A percentile compares a stretch with the other conserved stretches of the same genome.
These are phyloP conservation scores for Telopea speciosissima DNA, from an alignment of 177 flowering plant genomes.

Conservation along the genomic window DNA sequence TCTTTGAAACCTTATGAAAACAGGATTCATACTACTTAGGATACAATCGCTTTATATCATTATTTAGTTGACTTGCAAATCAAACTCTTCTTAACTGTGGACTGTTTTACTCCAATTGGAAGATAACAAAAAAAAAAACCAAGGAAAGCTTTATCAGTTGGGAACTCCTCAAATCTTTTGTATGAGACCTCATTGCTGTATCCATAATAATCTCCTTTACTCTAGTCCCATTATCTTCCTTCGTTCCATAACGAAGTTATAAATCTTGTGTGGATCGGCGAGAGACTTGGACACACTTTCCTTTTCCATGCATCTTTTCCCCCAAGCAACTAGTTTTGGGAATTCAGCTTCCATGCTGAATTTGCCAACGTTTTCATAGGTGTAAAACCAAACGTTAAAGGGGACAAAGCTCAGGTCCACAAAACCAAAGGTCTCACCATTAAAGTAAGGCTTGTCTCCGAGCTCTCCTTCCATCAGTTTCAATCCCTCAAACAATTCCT, in stretches of 20 bases:
- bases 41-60: too few relatives aligned
- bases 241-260: slow-evolving; percentile 7
- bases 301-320: slow-evolving; percentile 21
- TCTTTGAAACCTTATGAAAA: too few relatives aligned
- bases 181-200: too few relatives aligned
- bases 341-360: slow-evolving; percentile 18
- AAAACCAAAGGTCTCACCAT: slow-evolving; percentile 20
- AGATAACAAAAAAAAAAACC: too few relatives aligned
- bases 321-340: slow-evolving; percentile 21
- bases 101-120: too few relatives aligned
- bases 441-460: slow-evolving; percentile 18
- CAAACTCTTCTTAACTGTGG: too few relatives aligned
- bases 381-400: slow-evolving; percentile 18
- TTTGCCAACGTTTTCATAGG: slow-evolving; percentile 10
- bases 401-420: slow-evolving; percentile 17
- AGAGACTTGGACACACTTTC: slow-evolving; percentile 24
- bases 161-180: too few relatives aligned
- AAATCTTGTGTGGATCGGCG: slow-evolving; percentile 18
- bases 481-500: slow-evolving; percentile 11
- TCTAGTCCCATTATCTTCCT: slow-evolving; percentile 9
- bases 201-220: neutral
- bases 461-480: slow-evolving; percentile 13
- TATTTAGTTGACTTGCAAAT: too few relatives aligned
- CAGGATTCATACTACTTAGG: too few relatives aligned
- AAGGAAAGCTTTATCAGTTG: too few relatives aligned